Evolutionary conservation across 495 filamentous ascomycete species (phyloP).

Genomic region (Penicillium canariense): DNA sequence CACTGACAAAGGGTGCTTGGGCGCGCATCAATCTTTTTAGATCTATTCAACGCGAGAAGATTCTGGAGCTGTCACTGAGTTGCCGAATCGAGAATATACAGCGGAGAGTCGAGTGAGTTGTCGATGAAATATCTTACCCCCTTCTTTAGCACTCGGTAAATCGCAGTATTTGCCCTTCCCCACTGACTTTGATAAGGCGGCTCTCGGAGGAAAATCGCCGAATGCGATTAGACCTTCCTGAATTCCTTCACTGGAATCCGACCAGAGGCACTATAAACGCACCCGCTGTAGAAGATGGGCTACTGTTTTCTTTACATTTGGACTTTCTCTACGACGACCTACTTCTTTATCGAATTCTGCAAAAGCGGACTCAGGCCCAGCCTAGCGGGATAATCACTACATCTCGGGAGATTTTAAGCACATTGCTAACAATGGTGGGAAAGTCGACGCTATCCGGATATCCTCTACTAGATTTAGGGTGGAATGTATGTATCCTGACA

Average conservation of each 20-base stretch:
- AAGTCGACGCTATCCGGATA: neutral
- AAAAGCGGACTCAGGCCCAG: conserved; percentile 39
- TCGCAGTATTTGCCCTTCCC: neutral
- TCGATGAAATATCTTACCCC: conserved; percentile 13
- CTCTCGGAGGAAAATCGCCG: conserved; percentile 12
- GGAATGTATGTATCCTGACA: conserved; percentile 1
- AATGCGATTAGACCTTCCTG: conserved; percentile 11
- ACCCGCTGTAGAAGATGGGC: conserved; percentile 3
- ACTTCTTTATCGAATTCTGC: conserved; percentile 50
- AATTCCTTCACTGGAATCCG: conserved; percentile 22
- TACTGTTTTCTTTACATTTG: conserved; percentile 29
- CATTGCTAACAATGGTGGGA: conserved; percentile 31
- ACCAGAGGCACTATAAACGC: neutral
- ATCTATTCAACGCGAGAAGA: conserved; percentile 48
- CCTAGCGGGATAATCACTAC: conserved; percentile 45
- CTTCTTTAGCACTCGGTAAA: neutral
- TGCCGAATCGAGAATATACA: conserved; percentile 22
- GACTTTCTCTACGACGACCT: conserved; percentile 53
- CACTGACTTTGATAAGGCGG: conserved; percentile 5
- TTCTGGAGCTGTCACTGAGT: conserved; percentile 54
- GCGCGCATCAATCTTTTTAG: conserved; percentile 42
- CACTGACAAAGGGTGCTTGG: conserved; percentile 31
- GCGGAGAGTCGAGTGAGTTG: conserved; percentile 17
- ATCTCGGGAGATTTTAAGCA: conserved; percentile 46
- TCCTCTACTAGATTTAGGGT: neutral